Base-by-base conservation (phyloP, 768 basidiomycete genomes). In the Butyriboletus loyo region DNA sequence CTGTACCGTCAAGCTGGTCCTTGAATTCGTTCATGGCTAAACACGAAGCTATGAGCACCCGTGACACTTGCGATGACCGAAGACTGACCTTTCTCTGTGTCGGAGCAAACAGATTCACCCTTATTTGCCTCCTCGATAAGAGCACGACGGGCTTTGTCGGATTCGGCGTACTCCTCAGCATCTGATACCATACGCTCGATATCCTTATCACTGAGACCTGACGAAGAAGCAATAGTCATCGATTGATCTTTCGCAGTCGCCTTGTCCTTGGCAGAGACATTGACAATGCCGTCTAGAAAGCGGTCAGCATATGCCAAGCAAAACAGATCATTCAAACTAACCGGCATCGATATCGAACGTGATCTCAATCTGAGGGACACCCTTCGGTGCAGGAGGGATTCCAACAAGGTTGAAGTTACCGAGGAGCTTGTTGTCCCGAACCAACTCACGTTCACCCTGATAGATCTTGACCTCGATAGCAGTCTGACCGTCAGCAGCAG, bases 341-440 rank as follows among this genome's bases (percentile, higher is more conserved):
- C 89, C 91, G 60, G 93, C 95, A 68, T 98, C 96, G 54, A 99
- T 99, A 73, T 98, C 97, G 68, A 99, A 89, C n/a, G 86, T 86
- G 64, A 89, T 88, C 66, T 87, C 84, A 58, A 89, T 85, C 69
- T 89, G 87, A 50, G 87, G 87, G 25, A 88, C 80, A 62, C 83
- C 83, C 74, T 85, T 86, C 36, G 83, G 84, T 13, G 85, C 84
- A 31, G 87, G 87, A 6, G 97, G 96, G 52, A 99, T 94, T 46
- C 96, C 97, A 54, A 95, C 92, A 55, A 99, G 89, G 76, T 98
- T 97, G 87, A 99, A 99, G 79, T 98, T 96, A 56, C 97, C 97
- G 52, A 99, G 87, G 7, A 98, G 75, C 75, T 98, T 99, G 86
- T 98, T 98, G 77, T 98, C 97, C 50, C 90, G 81, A 52, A 98